phyloP scores from a whole-genome alignment of 768 basidiomycete species.

The Hemileccinum impolitum region DNA sequence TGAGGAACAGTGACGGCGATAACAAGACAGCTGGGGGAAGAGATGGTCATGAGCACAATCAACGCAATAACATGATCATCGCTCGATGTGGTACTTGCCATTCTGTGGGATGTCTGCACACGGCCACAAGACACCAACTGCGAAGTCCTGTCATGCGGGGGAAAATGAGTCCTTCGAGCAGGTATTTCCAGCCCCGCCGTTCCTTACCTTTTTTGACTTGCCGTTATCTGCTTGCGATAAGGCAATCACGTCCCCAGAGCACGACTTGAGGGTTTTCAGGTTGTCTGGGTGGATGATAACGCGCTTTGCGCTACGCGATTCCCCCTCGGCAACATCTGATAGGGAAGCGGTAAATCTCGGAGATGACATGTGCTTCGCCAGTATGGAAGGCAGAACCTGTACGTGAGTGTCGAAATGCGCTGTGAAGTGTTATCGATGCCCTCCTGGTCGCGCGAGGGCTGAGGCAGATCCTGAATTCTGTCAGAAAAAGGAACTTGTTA shows the following conservation, averaged over 20 bases:
- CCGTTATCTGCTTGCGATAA: slow-evolving; percentile 42
- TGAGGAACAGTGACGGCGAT: slow-evolving; percentile 57
- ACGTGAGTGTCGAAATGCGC: background rate
- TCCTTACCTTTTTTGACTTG: slow-evolving; percentile 34
- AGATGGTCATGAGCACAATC: slow-evolving; percentile 3
- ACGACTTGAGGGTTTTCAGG: slow-evolving; percentile 57
- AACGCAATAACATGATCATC: background rate
- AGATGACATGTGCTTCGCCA: slow-evolving; percentile 13
- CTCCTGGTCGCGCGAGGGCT: slow-evolving; percentile 1
- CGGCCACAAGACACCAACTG: slow-evolving; percentile 77
- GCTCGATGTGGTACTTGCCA: slow-evolving; percentile 41
- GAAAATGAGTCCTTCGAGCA: slow-evolving; percentile 16
- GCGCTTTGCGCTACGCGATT: slow-evolving; percentile 56
- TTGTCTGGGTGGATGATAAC: slow-evolving; percentile 60
- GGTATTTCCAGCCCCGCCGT: slow-evolving; percentile 9
- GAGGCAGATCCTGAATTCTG: slow-evolving; percentile 1
- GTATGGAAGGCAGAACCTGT: background rate
- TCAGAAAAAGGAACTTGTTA: slow-evolving; percentile 1
- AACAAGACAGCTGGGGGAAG: slow-evolving; percentile 47
- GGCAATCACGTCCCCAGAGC: slow-evolving; percentile 67
- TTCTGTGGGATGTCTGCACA: slow-evolving; percentile 56
- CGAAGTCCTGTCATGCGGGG: slow-evolving; percentile 46
- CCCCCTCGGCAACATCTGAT: slow-evolving; percentile 33
- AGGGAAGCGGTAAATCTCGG: slow-evolving; percentile 38
- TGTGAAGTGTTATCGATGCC: background rate